Percentiles rank a stretch among this genome's conserved stretches.
Conservation (phyloP, 208 protist genomes). For the Trypanosoma lewisi region DNA sequence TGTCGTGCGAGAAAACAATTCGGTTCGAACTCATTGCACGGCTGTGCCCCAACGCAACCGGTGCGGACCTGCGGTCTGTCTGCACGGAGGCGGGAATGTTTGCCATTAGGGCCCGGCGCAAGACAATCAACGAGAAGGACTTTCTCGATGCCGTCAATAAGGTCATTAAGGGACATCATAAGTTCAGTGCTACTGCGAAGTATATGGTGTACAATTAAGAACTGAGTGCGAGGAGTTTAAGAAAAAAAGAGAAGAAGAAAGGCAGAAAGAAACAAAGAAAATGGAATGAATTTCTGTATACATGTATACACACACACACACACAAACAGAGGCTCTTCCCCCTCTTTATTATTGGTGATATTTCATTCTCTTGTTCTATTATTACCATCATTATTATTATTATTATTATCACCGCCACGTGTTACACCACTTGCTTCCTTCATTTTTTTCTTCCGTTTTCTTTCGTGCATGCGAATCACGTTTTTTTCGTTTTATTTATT, state of each 20-base stretch:
- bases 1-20: constrained; percentile 98
- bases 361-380: neutral
- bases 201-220: constrained; percentile 99
- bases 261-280: constrained; percentile 11
- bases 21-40: constrained; percentile 99
- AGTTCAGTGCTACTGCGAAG: constrained; percentile 99
- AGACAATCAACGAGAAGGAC: constrained; percentile 99
- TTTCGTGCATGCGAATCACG: neutral
- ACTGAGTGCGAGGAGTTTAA: neutral
- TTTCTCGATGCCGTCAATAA: constrained; percentile 99
- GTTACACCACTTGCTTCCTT: neutral
- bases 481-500: neutral
- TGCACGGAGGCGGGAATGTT: constrained; percentile 99
- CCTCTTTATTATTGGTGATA: neutral
- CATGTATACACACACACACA: constrained; percentile 12
- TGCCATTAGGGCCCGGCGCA: constrained; percentile 98
- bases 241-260: constrained; percentile 6
- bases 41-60: constrained; percentile 98
- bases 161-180: constrained; percentile 99
- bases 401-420: neutral
- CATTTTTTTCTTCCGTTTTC: neutral
- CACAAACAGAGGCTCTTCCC: neutral
- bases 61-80: constrained; percentile 97
- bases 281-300: neutral
- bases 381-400: too few relatives aligned